Evolutionary conservation across 208 protist species (phyloP), one percentile per base, ranked within the genome.

Genomic region (Naegleria gruberi): DNA sequence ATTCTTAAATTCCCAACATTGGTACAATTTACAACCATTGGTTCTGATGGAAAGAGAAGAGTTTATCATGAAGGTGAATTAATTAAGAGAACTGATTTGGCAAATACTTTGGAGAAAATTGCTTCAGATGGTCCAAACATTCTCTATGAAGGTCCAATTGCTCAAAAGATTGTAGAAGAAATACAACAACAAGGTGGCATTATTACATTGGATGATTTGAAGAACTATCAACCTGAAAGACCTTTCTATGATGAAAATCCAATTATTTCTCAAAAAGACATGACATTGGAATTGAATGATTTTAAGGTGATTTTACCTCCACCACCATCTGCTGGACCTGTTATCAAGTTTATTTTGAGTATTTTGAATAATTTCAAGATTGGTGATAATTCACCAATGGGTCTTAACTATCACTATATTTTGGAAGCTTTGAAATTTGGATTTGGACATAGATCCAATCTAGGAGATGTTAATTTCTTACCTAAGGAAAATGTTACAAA

Each of bases 391-490:
- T 37, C 7, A n/a, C 19, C 43, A 40, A 44, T 40, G 47, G 90
- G 3, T 43, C 17, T 90, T 26, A 41, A 6, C 46, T 90, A 86
- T 43, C 91, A 92, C 55, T 87, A 74, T 8, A 40, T 92, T 19
- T 37, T 89, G 15, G 92, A 94, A 57, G 74, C 92, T 26, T 89
- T 92, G 45, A 94, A 93, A n/a, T 91, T 90, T 93, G 90, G 90
- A 40, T 93, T 92, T 44, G 91, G 91, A 12, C 41, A 87, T 77
- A 44, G 92, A n/a, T 93, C 83, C 30, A 42, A 34, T 26, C 55
- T 94, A 7, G 92, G 90, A 40, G 92, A 94, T 73, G 77, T 92
- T 1, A 37, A n/a, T 41, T 91, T 90, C 34, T 82, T 90, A 34
- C 40, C 81, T 26, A 92, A 90, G 30, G 45, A 87, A 47, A 85